Base-by-base conservation (phyloP, 805 yeast species). In the Candida methanosorbosa region DNA sequence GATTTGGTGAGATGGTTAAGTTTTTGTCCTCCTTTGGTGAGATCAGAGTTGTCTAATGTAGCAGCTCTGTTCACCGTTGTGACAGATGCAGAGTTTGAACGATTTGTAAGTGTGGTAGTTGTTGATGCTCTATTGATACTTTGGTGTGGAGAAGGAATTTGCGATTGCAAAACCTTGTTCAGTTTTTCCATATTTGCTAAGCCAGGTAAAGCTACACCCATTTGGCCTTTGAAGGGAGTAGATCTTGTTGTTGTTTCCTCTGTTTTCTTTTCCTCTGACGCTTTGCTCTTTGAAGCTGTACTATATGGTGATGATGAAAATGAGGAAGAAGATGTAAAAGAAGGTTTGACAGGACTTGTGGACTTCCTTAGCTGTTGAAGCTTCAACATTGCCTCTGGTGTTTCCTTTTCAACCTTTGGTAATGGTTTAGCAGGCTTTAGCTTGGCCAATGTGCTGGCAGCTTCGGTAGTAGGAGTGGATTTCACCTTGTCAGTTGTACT, bases 1-100 rank as follows among this genome's bases (percentile, higher is more conserved):
- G 51, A 37, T 44, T 72, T 73, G 30, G 62, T 71, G 2, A 66
- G 50, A 47, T 72, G 77, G 0, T 53, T 53, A 30, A 72, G 51
- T 28, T 59, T 59, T 12, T 42, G 52, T 21, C 50, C 44, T 31
- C 43, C 44, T 25, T 44, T 37, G 18, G 29, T 27, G 27, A 50
- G 35, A 29, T 41, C 45, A 18, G 48, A 38, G 15, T 41, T 34
- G 21, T 48, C 51, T 18, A 43, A 17, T 3, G 45, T 44, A 21
- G 14, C 29, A 9, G 21, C n/a, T 1, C 27, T 24, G 7, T 24
- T 24, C 27, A n/a, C 6, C 9, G 7, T 24, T 8, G 23, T 21
- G 23, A 21, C 11, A 21, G 8, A 21, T 21, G 23, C 11, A 24
- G 15, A n/a, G 15, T 24, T 9, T 14, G 39, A 25, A 27, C 33